A percentile compares a stretch with the other conserved stretches of the same genome.
phyloP scores from a whole-genome alignment of 768 basidiomycete species.

The Lactarius vividus region DNA sequence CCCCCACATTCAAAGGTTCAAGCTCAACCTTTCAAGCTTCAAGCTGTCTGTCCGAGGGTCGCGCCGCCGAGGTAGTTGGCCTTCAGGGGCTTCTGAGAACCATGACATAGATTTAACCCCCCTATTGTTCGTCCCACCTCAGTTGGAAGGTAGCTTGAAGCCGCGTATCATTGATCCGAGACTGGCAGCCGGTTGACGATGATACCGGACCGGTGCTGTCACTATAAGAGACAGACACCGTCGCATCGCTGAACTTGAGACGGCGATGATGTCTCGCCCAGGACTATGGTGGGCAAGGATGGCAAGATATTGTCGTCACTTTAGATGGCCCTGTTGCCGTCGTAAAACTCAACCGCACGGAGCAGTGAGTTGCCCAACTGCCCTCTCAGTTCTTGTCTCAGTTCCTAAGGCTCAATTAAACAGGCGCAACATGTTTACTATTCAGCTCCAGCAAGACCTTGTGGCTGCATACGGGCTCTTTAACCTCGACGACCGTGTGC shows the following conservation, averaged over 20 bases:
- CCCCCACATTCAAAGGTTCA: too few relatives aligned
- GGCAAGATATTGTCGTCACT: conserved; percentile 43
- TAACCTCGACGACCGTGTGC: conserved; percentile 53
- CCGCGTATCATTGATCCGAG: too few relatives aligned
- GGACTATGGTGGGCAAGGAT: conserved; percentile 31
- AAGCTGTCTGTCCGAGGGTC: too few relatives aligned
- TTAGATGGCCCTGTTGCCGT: conserved; percentile 46
- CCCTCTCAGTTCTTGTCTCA: background rate
- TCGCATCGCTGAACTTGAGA: background rate
- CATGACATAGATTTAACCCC: too few relatives aligned
- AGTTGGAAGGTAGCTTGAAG: too few relatives aligned
- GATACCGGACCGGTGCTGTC: too few relatives aligned
- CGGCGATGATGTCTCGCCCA: conserved; percentile 15
- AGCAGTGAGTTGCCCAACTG: conserved; percentile 38
- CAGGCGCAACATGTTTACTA: conserved; percentile 48
- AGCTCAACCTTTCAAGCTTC: too few relatives aligned
- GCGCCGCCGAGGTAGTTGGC: too few relatives aligned
- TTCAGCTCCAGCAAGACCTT: conserved; percentile 39
- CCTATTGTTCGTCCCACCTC: too few relatives aligned
- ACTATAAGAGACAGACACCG: too few relatives aligned
- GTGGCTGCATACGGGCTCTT: conserved; percentile 44
- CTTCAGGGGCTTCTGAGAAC: too few relatives aligned
- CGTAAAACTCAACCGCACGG: conserved; percentile 47
- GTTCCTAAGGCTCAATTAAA: background rate
- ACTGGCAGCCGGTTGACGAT: too few relatives aligned